Evolutionary conservation across 495 filamentous ascomycete species (phyloP).

Genomic region (Penicillium tannophilum): DNA sequence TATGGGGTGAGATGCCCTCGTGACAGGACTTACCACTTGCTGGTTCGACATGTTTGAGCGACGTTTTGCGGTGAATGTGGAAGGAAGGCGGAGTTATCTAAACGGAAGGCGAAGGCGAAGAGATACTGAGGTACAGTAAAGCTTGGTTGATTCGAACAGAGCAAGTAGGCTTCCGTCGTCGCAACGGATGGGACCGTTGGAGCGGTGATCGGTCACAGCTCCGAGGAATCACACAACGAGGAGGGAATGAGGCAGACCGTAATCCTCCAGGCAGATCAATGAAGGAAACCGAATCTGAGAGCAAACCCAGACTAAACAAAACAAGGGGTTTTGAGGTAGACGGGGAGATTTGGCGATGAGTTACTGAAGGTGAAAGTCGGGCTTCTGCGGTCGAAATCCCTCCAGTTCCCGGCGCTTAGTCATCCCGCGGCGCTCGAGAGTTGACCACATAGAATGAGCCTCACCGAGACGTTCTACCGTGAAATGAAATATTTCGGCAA

Average conservation of each 20-base stretch:
- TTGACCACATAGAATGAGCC: neutral
- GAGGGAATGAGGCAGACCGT: neutral
- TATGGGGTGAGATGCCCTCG: constrained; percentile 21
- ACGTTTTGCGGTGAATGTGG: neutral
- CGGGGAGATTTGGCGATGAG: constrained; percentile 31
- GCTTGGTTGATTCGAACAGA: constrained; percentile 8
- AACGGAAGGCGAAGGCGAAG: neutral
- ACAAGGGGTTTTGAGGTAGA: constrained; percentile 12
- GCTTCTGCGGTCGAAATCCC: constrained; percentile 45
- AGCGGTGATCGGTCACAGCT: constrained; percentile 22
- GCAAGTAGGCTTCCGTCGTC: constrained; percentile 24
- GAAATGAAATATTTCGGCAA: neutral
- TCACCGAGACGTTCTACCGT: neutral
- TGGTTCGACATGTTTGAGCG: constrained; percentile 59
- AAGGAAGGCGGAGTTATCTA: neutral
- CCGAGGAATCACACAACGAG: constrained; percentile 15
- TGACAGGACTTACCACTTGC: constrained; percentile 60
- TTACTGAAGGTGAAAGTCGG: constrained; percentile 47
- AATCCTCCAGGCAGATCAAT: neutral
- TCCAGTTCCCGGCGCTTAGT: constrained; percentile 42
- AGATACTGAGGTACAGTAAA: neutral
- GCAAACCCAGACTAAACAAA: neutral
- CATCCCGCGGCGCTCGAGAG: constrained; percentile 23
- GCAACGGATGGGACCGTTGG: constrained; percentile 30
- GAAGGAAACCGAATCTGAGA: neutral